Base-by-base conservation (phyloP, 805 yeast species). In the Diddensiella transvaalensis region DNA sequence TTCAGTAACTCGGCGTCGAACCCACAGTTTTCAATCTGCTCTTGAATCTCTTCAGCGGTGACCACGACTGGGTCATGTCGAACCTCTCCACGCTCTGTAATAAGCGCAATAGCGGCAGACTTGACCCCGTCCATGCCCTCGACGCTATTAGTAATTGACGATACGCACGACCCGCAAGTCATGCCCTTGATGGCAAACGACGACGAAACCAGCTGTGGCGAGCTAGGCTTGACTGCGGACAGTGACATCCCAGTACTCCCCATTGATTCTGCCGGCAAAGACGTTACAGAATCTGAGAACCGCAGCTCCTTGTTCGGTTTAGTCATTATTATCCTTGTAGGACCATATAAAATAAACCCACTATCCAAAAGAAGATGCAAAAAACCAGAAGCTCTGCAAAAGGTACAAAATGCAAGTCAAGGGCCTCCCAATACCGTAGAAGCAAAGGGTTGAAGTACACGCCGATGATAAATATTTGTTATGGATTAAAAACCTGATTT, bases 91-190 rank as follows among this genome's bases (percentile, higher is more conserved):
- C 79, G 78, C 55, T 86, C 93, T 0, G 96, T 87, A 2, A 87
- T 68, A 24, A 87, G 73, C 1, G 96, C 85, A 1, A 90, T 87
- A 2, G 76, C 72, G 0, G 75, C 87, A 3, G 65, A 60, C 1
- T 58, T 42, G 1, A 87, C 85, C 1, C 85, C 85, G 0, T 69
- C 66, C 5, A 78, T 47, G 0, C 60, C 60, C 47, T 72, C 67
- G 22, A 87, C 59, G 0, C 82, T 82, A 22, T 68, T 66, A 0
- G 82, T 77, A 18, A 91, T 78, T 0, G 93, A 71, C 1, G 83
- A 73, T 0, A 85, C 76, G 62, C 98, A 91, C 1, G 95, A 77
- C 1, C 93, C 83, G 61, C 97, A 91, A 1, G 98, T 90, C 97
- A 90, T 91, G 2, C 97, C 97, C 13, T 69, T 64, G 1, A 84